Evolutionary conservation across 2,329 filamentous ascomycete species (phyloP).

Genomic region (Scedosporium boydii): DNA sequence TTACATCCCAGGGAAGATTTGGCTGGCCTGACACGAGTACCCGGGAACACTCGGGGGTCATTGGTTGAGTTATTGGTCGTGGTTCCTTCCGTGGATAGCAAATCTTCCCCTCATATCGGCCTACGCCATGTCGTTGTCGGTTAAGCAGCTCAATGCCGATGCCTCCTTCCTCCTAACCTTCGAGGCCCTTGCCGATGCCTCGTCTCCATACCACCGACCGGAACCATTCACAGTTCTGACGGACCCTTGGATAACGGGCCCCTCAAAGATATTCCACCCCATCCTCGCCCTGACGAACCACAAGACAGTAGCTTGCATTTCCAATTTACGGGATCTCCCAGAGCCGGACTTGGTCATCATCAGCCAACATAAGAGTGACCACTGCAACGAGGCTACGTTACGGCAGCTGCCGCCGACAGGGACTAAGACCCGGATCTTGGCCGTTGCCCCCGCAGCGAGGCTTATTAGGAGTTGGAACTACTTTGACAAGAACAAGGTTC

Average conservation of each 20-base stretch:
- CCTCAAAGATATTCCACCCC: slow-evolving; percentile 49
- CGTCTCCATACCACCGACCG: slow-evolving; percentile 24
- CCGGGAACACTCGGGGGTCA: slow-evolving; percentile 40
- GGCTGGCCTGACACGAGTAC: not conserved
- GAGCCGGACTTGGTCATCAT: slow-evolving; percentile 36
- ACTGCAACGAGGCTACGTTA: slow-evolving; percentile 61
- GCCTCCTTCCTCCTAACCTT: slow-evolving; percentile 58
- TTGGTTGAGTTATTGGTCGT: slow-evolving; percentile 13
- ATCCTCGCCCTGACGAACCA: slow-evolving; percentile 52
- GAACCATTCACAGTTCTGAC: slow-evolving; percentile 57
- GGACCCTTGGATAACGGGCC: slow-evolving; percentile 60
- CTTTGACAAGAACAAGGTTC: slow-evolving; percentile 45
- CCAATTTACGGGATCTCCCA: slow-evolving; percentile 34
- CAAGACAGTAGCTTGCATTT: slow-evolving; percentile 44
- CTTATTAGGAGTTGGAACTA: slow-evolving; percentile 59
- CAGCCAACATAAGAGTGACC: slow-evolving; percentile 45
- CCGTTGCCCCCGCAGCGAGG: slow-evolving; percentile 54
- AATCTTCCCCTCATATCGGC: not conserved
- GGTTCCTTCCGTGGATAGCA: not conserved
- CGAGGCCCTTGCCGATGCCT: slow-evolving; percentile 37
- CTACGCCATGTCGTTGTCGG: slow-evolving; percentile 46
- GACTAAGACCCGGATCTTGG: slow-evolving; percentile 52
- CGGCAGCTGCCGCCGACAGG: slow-evolving; percentile 47
- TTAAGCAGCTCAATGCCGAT: slow-evolving; percentile 56
- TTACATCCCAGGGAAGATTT: not conserved